Evolutionary conservation across 2,329 filamentous ascomycete genomes (phyloP).

Genomic region (Chaetomium sp.): DNA sequence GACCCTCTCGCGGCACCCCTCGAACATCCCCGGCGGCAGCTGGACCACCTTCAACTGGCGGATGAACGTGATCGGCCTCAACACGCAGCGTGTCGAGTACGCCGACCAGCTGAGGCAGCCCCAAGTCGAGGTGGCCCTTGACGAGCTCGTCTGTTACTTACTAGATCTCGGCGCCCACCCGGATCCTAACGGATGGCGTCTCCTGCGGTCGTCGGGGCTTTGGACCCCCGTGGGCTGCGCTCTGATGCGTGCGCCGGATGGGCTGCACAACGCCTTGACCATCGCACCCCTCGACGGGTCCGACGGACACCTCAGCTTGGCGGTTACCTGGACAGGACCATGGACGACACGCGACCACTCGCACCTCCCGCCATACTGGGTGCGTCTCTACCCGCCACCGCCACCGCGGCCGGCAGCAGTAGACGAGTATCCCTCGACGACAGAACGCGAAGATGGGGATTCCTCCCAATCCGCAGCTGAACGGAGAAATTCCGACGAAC

Average conservation of each 20-base stretch:
- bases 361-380: conserved; percentile 63
- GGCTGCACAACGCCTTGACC: conserved; percentile 52
- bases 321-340: conserved; percentile 56
- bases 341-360: conserved; percentile 57
- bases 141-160: conserved; percentile 62
- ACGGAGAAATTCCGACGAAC: neutral
- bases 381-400: conserved; percentile 46
- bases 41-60: conserved; percentile 70
- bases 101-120: conserved; percentile 57
- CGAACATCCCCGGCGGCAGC: conserved; percentile 59
- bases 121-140: conserved; percentile 57
- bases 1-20: conserved; percentile 54
- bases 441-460: conserved; percentile 5
- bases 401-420: conserved; percentile 1
- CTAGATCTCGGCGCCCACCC: conserved; percentile 65
- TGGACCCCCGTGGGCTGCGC: conserved; percentile 63
- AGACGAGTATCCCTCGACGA: neutral
- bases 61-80: conserved; percentile 62
- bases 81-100: conserved; percentile 65
- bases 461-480: neutral
- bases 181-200: conserved; percentile 59
- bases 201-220: conserved; percentile 58
- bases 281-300: conserved; percentile 61
- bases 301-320: conserved; percentile 61
- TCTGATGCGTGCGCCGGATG: conserved; percentile 57